Evolutionary conservation across 2,329 filamentous ascomycete species (phyloP).

Genomic region (Hypoxylon sp.): DNA sequence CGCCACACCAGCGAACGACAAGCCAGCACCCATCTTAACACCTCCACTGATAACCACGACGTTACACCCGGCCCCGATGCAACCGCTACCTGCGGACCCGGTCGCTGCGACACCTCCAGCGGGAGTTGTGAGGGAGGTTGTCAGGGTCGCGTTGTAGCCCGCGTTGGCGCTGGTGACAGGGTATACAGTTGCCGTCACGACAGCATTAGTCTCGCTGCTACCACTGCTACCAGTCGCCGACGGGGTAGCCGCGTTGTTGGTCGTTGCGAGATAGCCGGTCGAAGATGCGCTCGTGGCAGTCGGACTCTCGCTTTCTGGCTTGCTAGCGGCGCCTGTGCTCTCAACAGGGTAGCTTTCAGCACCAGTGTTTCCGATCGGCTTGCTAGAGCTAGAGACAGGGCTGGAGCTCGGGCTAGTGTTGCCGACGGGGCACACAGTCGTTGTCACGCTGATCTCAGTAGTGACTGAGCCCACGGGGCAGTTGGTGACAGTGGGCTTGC

Average conservation of each 20-base stretch:
- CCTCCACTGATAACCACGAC: slow-evolving; percentile 31
- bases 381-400: slow-evolving; percentile 31
- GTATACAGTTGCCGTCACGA: slow-evolving; percentile 46
- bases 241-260: slow-evolving; percentile 17
- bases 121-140: slow-evolving; percentile 30
- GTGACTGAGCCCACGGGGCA: slow-evolving; percentile 52
- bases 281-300: slow-evolving; percentile 26
- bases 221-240: slow-evolving; percentile 23
- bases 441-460: slow-evolving; percentile 52
- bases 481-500: slow-evolving; percentile 51
- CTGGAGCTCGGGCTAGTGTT: slow-evolving; percentile 26
- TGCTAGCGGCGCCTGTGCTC: slow-evolving; percentile 27
- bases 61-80: slow-evolving; percentile 14
- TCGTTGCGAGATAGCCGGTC: slow-evolving; percentile 41
- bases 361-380: slow-evolving; percentile 15
- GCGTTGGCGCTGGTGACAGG: slow-evolving; percentile 40
- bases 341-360: slow-evolving; percentile 8
- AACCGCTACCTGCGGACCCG: slow-evolving; percentile 6
- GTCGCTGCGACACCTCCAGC: slow-evolving; percentile 13
- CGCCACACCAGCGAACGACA: slow-evolving; percentile 34
- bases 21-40: slow-evolving; percentile 35
- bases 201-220: slow-evolving; percentile 39
- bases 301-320: slow-evolving; percentile 19
- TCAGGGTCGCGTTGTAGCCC: slow-evolving; percentile 47
- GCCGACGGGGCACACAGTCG: slow-evolving; percentile 54